phyloP scores from a whole-genome alignment of 129 eudicot genomes.

The Pulicaria dysenterica region DNA sequence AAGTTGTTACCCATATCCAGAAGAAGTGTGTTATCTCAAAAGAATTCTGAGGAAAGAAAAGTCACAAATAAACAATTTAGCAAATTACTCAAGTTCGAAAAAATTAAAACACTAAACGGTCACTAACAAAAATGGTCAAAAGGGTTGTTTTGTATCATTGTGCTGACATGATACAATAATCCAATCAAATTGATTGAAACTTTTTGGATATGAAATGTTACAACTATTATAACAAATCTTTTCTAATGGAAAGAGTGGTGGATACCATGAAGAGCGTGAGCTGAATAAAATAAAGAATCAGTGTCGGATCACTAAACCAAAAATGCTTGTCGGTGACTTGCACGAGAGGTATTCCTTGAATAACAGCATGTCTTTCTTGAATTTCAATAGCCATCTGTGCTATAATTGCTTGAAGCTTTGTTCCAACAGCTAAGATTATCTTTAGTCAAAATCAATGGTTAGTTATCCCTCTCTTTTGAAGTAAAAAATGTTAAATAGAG shows the following conservation, averaged over 20 bases:
- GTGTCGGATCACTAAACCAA: constrained; percentile 41
- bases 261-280: constrained; percentile 43
- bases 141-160: background rate
- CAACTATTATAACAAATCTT: background rate
- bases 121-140: background rate
- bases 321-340: constrained; percentile 42
- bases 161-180: constrained; percentile 19
- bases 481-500: background rate
- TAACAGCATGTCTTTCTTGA: constrained; percentile 39
- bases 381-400: constrained; percentile 71
- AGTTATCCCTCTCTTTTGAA: constrained; percentile 14
- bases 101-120: background rate
- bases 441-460: constrained; percentile 33
- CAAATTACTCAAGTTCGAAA: constrained; percentile 13
- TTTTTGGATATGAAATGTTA: constrained; percentile 3
- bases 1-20: constrained; percentile 76
- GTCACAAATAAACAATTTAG: constrained; percentile 19
- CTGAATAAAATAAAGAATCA: constrained; percentile 40
- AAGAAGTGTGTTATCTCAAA: constrained; percentile 92
- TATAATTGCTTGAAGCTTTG: constrained; percentile 88
- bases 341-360: constrained; percentile 48
- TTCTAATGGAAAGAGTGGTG: background rate
- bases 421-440: constrained; percentile 87
- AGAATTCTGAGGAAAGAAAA: constrained; percentile 69
- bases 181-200: background rate